These are phyloP conservation scores for Naganishia sp. DNA, from an alignment of 1,284 basidiomycete species.

Conservation along the genomic window DNA sequence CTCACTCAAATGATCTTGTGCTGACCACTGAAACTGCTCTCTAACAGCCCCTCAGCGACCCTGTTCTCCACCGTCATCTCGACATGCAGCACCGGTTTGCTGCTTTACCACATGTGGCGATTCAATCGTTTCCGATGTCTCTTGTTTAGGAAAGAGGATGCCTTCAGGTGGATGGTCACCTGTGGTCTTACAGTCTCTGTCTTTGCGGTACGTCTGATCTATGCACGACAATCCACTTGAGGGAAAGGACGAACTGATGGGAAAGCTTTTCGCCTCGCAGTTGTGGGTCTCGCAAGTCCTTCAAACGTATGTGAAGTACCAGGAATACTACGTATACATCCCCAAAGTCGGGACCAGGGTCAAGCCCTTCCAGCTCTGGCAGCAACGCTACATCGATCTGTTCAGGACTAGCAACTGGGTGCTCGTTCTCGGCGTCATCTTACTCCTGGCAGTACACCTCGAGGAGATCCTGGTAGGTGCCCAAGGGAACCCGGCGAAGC, in stretches of 20 bases:
- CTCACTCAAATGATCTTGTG: too few species aligned
- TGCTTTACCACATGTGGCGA: constrained; percentile 43
- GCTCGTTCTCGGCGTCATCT: constrained; percentile 37
- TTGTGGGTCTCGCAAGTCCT: constrained; percentile 33
- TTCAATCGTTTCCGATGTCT: constrained; percentile 42
- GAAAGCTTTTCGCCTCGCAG: constrained; percentile 31
- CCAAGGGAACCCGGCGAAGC: not conserved
- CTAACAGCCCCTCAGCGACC: constrained; percentile 38
- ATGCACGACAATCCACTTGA: too few species aligned
- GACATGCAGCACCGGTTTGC: constrained; percentile 35
- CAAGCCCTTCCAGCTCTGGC: constrained; percentile 37
- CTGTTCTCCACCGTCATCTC: constrained; percentile 38
- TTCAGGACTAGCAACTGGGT: constrained; percentile 38
- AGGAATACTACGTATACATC: constrained; percentile 32
- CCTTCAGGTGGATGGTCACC: constrained; percentile 38
- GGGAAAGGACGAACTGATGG: not conserved
- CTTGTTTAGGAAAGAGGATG: constrained; percentile 34
- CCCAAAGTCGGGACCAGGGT: constrained; percentile 19
- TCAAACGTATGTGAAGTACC: constrained; percentile 30
- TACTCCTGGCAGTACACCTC: constrained; percentile 40
- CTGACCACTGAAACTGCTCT: too few species aligned
- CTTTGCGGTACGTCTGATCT: constrained; percentile 10
- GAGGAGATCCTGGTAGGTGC: constrained; percentile 40
- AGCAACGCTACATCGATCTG: constrained; percentile 30
- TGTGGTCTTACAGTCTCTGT: constrained; percentile 1